A percentile compares a stretch with the other conserved stretches of the same genome.
phyloP scores from a whole-genome alignment of 2,329 filamentous ascomycete species.

The Monosporascus sp. region DNA sequence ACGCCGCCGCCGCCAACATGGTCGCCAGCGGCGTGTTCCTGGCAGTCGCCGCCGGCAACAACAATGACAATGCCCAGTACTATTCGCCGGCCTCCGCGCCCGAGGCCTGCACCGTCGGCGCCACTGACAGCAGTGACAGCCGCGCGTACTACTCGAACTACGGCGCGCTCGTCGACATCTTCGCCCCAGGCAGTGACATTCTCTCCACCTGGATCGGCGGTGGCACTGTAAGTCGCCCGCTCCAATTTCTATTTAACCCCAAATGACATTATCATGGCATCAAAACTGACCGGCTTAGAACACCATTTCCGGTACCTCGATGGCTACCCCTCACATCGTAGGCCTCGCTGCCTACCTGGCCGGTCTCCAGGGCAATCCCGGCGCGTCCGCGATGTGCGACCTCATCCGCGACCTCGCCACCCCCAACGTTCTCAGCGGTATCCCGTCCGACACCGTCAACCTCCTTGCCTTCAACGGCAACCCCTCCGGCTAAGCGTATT shows the following conservation, averaged over 20 bases:
- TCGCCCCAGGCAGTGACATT: slow-evolving; percentile 36
- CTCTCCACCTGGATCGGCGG: slow-evolving; percentile 34
- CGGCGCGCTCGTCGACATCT: slow-evolving; percentile 38
- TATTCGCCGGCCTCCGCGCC: slow-evolving; percentile 43
- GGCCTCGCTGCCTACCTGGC: slow-evolving; percentile 54
- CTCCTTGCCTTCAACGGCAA: slow-evolving; percentile 28
- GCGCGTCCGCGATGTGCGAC: slow-evolving; percentile 35
- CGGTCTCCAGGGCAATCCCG: slow-evolving; percentile 32
- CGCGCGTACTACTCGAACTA: slow-evolving; percentile 45
- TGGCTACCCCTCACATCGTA: slow-evolving; percentile 56
- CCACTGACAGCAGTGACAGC: slow-evolving; percentile 33
- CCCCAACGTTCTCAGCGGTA: slow-evolving; percentile 30
- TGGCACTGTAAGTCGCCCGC: slow-evolving; percentile 19
- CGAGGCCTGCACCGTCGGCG: slow-evolving; percentile 47
- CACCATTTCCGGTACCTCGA: slow-evolving; percentile 53
- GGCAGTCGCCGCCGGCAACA: slow-evolving; percentile 53
- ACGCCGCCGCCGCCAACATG: slow-evolving; percentile 42
- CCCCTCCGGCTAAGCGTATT: slow-evolving; percentile 7
- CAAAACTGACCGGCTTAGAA: slow-evolving; percentile 29
- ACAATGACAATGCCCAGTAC: slow-evolving; percentile 31
- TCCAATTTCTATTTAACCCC: not conserved
- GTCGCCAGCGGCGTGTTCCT: slow-evolving; percentile 42
- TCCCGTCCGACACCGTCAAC: slow-evolving; percentile 30
- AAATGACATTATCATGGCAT: not conserved
- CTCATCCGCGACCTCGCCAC: slow-evolving; percentile 35